These are phyloP conservation scores for Ilyonectria mors-panacis DNA, from an alignment of 2,329 filamentous ascomycete species.

Conservation along the genomic window DNA sequence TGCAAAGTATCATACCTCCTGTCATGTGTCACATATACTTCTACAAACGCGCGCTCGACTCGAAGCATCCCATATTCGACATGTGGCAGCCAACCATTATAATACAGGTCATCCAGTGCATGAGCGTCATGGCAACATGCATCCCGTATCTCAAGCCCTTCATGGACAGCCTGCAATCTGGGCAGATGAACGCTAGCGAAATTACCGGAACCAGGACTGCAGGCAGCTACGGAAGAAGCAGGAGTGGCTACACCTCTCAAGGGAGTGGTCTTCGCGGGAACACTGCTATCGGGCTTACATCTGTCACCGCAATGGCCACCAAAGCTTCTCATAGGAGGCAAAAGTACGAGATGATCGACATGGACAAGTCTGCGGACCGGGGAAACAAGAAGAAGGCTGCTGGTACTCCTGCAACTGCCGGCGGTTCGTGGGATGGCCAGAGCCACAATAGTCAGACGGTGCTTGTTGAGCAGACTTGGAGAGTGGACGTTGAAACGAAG, in stretches of 20 bases:
- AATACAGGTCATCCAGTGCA: conserved; percentile 39
- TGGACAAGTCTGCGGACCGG: conserved; percentile 24
- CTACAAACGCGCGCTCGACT: conserved; percentile 29
- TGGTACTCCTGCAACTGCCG: conserved; percentile 2
- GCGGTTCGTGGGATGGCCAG: conserved; percentile 39
- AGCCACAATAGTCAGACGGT: conserved; percentile 44
- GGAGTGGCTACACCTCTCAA: conserved; percentile 26
- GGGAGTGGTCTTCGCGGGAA: conserved; percentile 12
- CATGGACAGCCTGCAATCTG: conserved; percentile 41
- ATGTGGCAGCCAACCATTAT: conserved; percentile 39
- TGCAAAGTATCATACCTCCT: conserved; percentile 37
- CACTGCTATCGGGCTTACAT: conserved; percentile 12
- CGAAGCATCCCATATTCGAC: conserved; percentile 34
- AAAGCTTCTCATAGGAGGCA: conserved; percentile 33
- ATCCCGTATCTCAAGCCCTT: conserved; percentile 43
- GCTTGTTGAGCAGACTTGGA: conserved; percentile 39
- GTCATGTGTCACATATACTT: conserved; percentile 40
- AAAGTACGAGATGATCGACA: conserved; percentile 38
- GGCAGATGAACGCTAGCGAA: conserved; percentile 40
- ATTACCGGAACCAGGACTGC: conserved; percentile 29
- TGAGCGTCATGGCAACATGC: conserved; percentile 41
- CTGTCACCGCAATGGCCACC: conserved; percentile 22
- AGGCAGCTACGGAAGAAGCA: conserved; percentile 33
- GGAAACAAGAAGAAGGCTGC: conserved; percentile 22
- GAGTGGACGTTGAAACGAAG: conserved; percentile 38